Base-by-base conservation (phyloP, 257 asterid genomes). In the Oldenlandia corymbosa region DNA sequence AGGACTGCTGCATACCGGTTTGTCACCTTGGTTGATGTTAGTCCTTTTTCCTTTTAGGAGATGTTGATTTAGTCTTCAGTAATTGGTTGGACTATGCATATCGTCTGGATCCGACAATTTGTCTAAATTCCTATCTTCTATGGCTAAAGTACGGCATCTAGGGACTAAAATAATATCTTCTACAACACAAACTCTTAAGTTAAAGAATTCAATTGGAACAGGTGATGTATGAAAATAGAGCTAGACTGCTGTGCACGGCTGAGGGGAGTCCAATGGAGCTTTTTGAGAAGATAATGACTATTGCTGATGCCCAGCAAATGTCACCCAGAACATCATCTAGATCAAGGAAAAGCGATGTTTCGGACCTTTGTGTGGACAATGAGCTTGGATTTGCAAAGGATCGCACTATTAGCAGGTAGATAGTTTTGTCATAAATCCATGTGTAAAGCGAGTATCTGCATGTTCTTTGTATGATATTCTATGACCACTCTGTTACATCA, bases 171-270 rank as follows among this genome's bases (percentile, higher is more conserved):
- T n/a, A n/a, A n/a, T n/a, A 14, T 51, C 27, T 39, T 68, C 3
- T 42, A 10, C 4, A 13, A 23, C 39, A 20, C 42, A 14, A 2
- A 21, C 39, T 30, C 8, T 39, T 6, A 14, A 2, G 32, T 21
- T 45, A 30, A 66, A 18, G 57, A 20, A 30, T 11, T 31, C 60
- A 18, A 48, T 42, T 51, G 51, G 52, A 45, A 60, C 66, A 92
- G 99, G 97, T 89, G n/a, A 89, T 89, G 81, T 92, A 92, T 56
- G 99, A 92, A 78, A 89, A 87, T 68, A 82, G 74, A 77, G 96
- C 81, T 62, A 74, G 97, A 62, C 67, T 92, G 68, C 36, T 87
- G 41, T 89, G 96, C 76, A 82, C 94, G 0, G 96, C 97, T 2
- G 96, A 87, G 85, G 99, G 85, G 17, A 78, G 87, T 48, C 96